These are phyloP conservation scores for Corynascus novoguineensis DNA, from an alignment of 495 filamentous ascomycete genomes.

Conservation along the genomic window DNA sequence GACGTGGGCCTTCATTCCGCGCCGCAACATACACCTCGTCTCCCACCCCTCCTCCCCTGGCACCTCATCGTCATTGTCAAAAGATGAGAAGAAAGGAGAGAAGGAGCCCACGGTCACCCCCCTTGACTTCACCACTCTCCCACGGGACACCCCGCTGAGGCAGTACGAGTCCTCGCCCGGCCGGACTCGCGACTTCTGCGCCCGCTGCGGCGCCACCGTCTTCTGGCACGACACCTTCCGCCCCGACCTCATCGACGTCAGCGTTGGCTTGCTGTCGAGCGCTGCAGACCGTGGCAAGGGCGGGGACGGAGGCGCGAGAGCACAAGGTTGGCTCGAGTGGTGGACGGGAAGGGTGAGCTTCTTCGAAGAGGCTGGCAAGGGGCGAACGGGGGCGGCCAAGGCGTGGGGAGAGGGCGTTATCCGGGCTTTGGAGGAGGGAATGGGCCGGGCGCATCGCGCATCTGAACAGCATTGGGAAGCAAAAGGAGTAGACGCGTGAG, in stretches of 20 bases:
- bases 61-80: background rate
- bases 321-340: constrained; percentile 59
- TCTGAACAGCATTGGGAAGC: background rate
- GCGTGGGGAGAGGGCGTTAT: constrained; percentile 36
- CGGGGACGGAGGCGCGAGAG: constrained; percentile 41
- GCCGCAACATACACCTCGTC: constrained; percentile 50
- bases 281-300: constrained; percentile 20
- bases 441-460: constrained; percentile 2
- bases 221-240: constrained; percentile 59
- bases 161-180: constrained; percentile 50
- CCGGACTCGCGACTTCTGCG: constrained; percentile 60
- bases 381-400: constrained; percentile 26
- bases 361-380: constrained; percentile 50
- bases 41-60: background rate
- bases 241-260: constrained; percentile 59
- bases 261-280: constrained; percentile 55
- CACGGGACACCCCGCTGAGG: constrained; percentile 37
- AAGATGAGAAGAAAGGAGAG: constrained; percentile 1
- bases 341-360: constrained; percentile 55
- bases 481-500: background rate
- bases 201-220: constrained; percentile 57
- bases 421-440: constrained; percentile 28
- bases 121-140: constrained; percentile 39
- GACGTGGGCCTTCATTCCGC: constrained; percentile 63
- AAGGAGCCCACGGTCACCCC: too few relatives aligned